These are phyloP conservation scores for Mycena haematopus DNA, from an alignment of 768 basidiomycete genomes.

Conservation along the genomic window DNA sequence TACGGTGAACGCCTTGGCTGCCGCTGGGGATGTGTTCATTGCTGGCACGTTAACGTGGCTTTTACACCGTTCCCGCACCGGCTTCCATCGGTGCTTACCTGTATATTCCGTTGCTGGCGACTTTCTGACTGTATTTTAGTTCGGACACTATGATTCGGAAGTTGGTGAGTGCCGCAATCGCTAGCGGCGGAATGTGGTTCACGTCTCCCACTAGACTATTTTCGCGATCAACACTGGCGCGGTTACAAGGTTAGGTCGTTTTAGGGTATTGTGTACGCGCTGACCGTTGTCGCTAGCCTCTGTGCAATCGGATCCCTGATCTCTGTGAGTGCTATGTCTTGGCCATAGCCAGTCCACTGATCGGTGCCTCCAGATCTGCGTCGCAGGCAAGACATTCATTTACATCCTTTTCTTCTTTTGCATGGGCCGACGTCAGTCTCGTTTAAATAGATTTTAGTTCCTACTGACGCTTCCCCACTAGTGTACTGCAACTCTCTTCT, in stretches of 20 bases:
- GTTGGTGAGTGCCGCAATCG: constrained; percentile 37
- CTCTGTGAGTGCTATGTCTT: constrained; percentile 39
- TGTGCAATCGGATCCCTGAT: constrained; percentile 63
- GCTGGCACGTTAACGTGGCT: constrained; percentile 49
- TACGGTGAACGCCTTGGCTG: constrained; percentile 51
- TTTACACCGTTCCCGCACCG: constrained; percentile 52
- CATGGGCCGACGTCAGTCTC: constrained; percentile 59
- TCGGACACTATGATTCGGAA: constrained; percentile 57
- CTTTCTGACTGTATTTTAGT: constrained; percentile 32
- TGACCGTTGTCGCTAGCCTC: constrained; percentile 40
- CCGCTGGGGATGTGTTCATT: constrained; percentile 55
- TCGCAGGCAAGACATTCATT: constrained; percentile 54
- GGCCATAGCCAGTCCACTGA: neutral
- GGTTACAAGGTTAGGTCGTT: constrained; percentile 42
- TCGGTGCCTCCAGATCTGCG: constrained; percentile 47
- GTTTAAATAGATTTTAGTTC: neutral
- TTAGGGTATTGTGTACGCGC: neutral
- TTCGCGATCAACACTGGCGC: constrained; percentile 53
- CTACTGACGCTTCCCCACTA: constrained; percentile 31
- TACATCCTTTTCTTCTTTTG: constrained; percentile 68
- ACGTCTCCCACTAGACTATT: constrained; percentile 41
- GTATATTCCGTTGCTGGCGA: neutral
- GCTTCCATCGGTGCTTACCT: constrained; percentile 48
- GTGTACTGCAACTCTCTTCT: constrained; percentile 70
- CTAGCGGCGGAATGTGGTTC: neutral